Conservation (phyloP, 441 rosid genomes). For the Populus trichocarpa region DNA sequence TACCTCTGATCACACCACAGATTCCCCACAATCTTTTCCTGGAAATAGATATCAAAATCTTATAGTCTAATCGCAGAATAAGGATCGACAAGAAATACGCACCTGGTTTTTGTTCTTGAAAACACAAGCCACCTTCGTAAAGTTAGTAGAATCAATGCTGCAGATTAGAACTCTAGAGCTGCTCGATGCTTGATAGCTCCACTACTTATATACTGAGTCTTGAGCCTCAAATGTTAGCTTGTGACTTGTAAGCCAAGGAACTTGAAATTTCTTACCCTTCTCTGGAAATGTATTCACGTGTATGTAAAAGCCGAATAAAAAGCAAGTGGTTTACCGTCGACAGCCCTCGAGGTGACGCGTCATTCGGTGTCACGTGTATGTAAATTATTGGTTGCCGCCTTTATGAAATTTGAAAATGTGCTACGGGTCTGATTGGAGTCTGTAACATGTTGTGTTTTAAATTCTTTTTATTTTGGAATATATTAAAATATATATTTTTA, state of each 20-base stretch:
- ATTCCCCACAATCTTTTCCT: not conserved
- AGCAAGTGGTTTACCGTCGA: constrained; percentile 4
- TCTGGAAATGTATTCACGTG: constrained; percentile 5
- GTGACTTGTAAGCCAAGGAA: constrained; percentile 17
- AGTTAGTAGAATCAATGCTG: no score
- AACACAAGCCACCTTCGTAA: not conserved
- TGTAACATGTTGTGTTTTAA: no score
- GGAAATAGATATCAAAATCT: no score
- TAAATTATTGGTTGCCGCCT: constrained; percentile 12
- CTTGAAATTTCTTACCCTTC: not conserved
- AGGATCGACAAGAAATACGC: not conserved
- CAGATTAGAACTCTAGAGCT: no score
- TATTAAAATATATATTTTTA: no score
- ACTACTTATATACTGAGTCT: constrained; percentile 6
- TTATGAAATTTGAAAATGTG: constrained; percentile 14
- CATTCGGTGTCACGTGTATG: constrained; percentile 23
- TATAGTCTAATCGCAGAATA: no score
- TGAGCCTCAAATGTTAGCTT: not conserved
- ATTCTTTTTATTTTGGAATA: no score
- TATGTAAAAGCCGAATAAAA: constrained; percentile 4
- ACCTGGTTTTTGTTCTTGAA: constrained; percentile 3
- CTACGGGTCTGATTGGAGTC: constrained; percentile 21
- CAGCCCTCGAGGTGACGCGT: constrained; percentile 13
- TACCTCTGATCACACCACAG: no score
- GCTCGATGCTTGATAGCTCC: not conserved